phyloP scores from a whole-genome alignment of 2,329 filamentous ascomycete species.

The Aschersonia sp. region DNA sequence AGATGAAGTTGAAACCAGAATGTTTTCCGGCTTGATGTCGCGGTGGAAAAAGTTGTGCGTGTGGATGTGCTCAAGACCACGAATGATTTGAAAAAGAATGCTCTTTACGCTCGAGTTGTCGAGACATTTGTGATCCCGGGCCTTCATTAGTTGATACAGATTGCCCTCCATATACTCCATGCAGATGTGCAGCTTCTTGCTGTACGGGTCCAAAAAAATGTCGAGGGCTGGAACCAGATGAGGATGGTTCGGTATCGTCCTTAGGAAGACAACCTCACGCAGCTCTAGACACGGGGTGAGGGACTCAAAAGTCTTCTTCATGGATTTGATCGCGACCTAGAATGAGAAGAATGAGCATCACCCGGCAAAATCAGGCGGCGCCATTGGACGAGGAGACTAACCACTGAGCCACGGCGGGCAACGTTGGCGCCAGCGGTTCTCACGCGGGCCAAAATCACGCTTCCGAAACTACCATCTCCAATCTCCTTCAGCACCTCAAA shows the following conservation, averaged over 20 bases:
- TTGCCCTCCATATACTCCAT: slow-evolving; percentile 99
- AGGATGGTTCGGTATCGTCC: slow-evolving; percentile 71
- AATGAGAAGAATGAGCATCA: neutral
- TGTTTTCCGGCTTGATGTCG: slow-evolving; percentile 98
- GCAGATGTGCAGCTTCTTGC: slow-evolving; percentile 88
- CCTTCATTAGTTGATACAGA: slow-evolving; percentile 97
- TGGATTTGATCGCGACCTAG: slow-evolving; percentile 96
- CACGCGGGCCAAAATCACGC: slow-evolving; percentile 81
- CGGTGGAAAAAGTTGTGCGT: slow-evolving; percentile 96
- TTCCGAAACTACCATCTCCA: slow-evolving; percentile 96
- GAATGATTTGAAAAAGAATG: slow-evolving; percentile 93
- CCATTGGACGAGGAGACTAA: slow-evolving; percentile 32
- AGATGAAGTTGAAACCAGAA: slow-evolving; percentile 83
- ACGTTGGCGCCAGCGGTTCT: slow-evolving; percentile 79
- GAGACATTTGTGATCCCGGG: slow-evolving; percentile 84
- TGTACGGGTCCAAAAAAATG: slow-evolving; percentile 94
- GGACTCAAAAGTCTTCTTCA: slow-evolving; percentile 98
- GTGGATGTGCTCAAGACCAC: slow-evolving; percentile 92
- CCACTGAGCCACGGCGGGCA: slow-evolving; percentile 80
- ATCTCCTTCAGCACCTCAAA: slow-evolving; percentile 98
- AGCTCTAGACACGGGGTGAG: slow-evolving; percentile 83
- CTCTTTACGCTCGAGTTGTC: slow-evolving; percentile 91
- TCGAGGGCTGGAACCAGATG: slow-evolving; percentile 95
- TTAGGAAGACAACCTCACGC: slow-evolving; percentile 90
- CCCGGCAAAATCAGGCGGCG: neutral